Evolutionary conservation across 768 basidiomycete species (phyloP).

Genomic region (Dictyophora rubrovolvata): DNA sequence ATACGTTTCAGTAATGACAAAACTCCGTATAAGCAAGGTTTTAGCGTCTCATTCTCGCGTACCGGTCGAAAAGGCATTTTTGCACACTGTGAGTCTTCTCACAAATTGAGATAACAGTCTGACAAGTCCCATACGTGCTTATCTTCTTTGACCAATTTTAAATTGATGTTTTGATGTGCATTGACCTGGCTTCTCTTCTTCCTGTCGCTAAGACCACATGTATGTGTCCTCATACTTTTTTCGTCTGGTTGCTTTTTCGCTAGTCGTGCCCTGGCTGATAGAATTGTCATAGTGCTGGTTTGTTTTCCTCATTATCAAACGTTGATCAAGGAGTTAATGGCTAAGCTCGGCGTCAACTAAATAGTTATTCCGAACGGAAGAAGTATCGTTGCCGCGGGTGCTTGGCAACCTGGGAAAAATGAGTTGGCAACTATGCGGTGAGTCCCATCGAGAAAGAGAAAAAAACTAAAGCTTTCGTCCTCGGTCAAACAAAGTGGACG

Average conservation of each 20-base stretch:
- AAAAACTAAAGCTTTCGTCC: neutral
- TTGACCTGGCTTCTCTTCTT: neutral
- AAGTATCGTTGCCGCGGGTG: constrained; percentile 68
- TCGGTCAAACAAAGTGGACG: neutral
- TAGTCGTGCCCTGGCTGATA: neutral
- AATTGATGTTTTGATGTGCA: neutral
- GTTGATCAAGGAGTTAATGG: constrained; percentile 25
- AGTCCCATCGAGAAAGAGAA: neutral
- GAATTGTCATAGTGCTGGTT: constrained; percentile 1
- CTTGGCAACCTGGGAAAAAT: constrained; percentile 70
- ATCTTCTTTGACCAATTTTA: neutral
- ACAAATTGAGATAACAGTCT: neutral
- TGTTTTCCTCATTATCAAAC: constrained; percentile 34
- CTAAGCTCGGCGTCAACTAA: neutral
- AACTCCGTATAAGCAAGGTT: constrained; percentile 84
- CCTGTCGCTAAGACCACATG: constrained; percentile 47
- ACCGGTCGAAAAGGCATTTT: constrained; percentile 87
- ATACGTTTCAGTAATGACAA: constrained; percentile 88
- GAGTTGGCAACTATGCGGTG: constrained; percentile 72
- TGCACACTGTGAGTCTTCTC: constrained; percentile 57
- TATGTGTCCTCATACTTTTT: constrained; percentile 21
- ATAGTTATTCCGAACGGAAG: constrained; percentile 35
- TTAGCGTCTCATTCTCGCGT: constrained; percentile 80
- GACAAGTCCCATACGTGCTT: neutral
- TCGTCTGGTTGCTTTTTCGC: neutral